Evolutionary conservation across 495 filamentous ascomycete genomes (phyloP), one percentile per base, ranked within the genome.

Genomic region (Letharia columbiana): DNA sequence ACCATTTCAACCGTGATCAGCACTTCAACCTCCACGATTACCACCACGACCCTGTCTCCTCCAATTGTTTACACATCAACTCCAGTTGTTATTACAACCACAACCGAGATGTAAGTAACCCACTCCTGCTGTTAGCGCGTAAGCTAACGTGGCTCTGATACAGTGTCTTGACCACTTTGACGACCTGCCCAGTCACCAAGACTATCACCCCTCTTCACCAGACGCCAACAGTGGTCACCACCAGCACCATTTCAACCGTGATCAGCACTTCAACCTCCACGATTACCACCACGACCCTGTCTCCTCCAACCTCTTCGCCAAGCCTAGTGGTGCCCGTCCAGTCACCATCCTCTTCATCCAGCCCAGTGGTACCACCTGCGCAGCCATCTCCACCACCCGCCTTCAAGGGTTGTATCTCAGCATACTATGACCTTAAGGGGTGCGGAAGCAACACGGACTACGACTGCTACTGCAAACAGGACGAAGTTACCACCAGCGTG

Each of bases 361-460:
- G 45, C 49, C 69, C 76, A 3, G 68, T 73, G n/a, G 70, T 74
- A 15, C 72, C 76, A 15, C 70, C 74, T 2, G 68, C 77, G 15
- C 54, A 57, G 33, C 54, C 54, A 57, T 57, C 74, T 28, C 71
- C 76, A 11, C 72, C 76, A 13, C 69, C 74, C 3, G 70, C 77
- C 37, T 87, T 98, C 20, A 91, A 92, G 63, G 86, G 86, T 68
- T 98, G 93, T 80, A 81, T 98, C 78, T 95, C 96, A 84, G 96
- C 93, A 70, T 97, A 91, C 91, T 75, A 95, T 69, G 68, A 63
- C 28, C 84, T 87, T 70, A 79, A 79, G 68, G 82, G 83, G 75
- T 97, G 93, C 85, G 80, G 76, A 67, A 89, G 91, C 79, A 96
- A 96, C 86, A 85, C 88, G 59, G 89, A 96, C 71, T 76, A 82